Evolutionary conservation across 768 basidiomycete species (phyloP).

Genomic region (Rhodocollybia butyracea): DNA sequence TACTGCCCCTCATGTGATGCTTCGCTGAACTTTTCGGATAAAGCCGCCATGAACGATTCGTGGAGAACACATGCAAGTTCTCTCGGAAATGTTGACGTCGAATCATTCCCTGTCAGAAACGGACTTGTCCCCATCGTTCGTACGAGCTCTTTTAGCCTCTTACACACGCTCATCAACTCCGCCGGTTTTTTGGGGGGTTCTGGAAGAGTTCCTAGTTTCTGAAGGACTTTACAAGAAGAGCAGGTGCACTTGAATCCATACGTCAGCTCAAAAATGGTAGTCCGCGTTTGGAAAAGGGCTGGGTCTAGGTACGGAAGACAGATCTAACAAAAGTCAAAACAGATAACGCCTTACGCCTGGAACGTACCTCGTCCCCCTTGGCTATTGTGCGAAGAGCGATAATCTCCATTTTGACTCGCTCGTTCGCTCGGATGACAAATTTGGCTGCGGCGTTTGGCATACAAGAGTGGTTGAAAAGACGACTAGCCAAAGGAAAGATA

Average conservation of each 20-base stretch:
- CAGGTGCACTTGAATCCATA: conserved; percentile 73
- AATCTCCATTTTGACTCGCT: conserved; percentile 56
- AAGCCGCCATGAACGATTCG: conserved; percentile 51
- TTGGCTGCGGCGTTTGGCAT: conserved; percentile 67
- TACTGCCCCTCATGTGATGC: conserved; percentile 68
- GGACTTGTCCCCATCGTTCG: conserved; percentile 4
- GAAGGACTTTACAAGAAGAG: conserved; percentile 48
- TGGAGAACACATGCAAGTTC: conserved; percentile 43
- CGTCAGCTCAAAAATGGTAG: conserved; percentile 52
- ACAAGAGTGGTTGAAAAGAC: conserved; percentile 84
- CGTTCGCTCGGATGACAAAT: conserved; percentile 41
- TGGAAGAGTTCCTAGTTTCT: conserved; percentile 32
- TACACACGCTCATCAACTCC: conserved; percentile 18
- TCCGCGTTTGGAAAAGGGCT: conserved; percentile 59
- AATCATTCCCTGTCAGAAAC: conserved; percentile 6
- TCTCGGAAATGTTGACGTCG: conserved; percentile 32
- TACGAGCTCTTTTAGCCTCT: conserved; percentile 9
- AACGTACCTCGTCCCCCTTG: conserved; percentile 60
- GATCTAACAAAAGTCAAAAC: conserved; percentile 40
- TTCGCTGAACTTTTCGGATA: conserved; percentile 64
- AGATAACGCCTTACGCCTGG: neutral
- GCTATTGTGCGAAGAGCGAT: conserved; percentile 57
- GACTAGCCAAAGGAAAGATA: conserved; percentile 72
- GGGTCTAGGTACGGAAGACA: conserved; percentile 78
- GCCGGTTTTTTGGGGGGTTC: conserved; percentile 32